Percentiles rank a stretch among this genome's conserved stretches.
These are phyloP conservation scores for Fusarium sp. DNA, from an alignment of 2,329 filamentous ascomycete species.

Conservation along the genomic window DNA sequence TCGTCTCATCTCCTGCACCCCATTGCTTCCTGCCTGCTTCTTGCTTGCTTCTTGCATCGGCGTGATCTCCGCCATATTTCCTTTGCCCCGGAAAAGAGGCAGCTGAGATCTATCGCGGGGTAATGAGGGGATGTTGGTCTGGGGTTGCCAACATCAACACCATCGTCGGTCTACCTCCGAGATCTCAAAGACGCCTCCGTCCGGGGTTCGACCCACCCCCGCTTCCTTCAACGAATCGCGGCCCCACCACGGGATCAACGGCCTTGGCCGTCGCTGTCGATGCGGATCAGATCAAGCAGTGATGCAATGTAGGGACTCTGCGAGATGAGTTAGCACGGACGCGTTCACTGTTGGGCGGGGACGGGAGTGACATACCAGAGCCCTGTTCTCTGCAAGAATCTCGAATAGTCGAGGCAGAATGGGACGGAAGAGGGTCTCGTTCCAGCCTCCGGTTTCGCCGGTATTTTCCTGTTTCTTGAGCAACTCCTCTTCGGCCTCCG, in stretches of 20 bases:
- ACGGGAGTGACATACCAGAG: slow-evolving; percentile 60
- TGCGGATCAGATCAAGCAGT: slow-evolving; percentile 53
- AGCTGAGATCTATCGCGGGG: slow-evolving; percentile 20
- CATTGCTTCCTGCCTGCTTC: slow-evolving; percentile 1
- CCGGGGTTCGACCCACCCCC: slow-evolving; percentile 18
- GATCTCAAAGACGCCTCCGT: slow-evolving; percentile 4
- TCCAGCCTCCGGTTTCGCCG: slow-evolving; percentile 69
- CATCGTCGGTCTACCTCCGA: slow-evolving; percentile 16
- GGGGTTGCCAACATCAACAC: slow-evolving; percentile 1
- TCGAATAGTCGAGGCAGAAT: slow-evolving; percentile 74
- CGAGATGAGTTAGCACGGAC: slow-evolving; percentile 28
- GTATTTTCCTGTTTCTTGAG: slow-evolving; percentile 59
- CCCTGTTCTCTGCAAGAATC: slow-evolving; percentile 76
- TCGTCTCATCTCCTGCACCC: slow-evolving; percentile 24
- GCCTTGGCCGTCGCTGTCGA: slow-evolving; percentile 44
- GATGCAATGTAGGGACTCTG: slow-evolving; percentile 57
- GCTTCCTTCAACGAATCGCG: slow-evolving; percentile 15
- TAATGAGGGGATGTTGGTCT: slow-evolving; percentile 8
- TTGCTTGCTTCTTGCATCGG: slow-evolving; percentile 8
- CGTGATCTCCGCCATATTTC: slow-evolving; percentile 9
- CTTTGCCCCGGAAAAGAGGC: slow-evolving; percentile 19
- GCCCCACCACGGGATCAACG: slow-evolving; percentile 24
- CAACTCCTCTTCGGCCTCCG: slow-evolving; percentile 67
- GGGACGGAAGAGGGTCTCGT: slow-evolving; percentile 75
- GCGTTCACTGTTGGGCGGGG: background rate